These are phyloP conservation scores for Nakazawaea populi DNA, from an alignment of 805 yeast genomes.

Conservation along the genomic window DNA sequence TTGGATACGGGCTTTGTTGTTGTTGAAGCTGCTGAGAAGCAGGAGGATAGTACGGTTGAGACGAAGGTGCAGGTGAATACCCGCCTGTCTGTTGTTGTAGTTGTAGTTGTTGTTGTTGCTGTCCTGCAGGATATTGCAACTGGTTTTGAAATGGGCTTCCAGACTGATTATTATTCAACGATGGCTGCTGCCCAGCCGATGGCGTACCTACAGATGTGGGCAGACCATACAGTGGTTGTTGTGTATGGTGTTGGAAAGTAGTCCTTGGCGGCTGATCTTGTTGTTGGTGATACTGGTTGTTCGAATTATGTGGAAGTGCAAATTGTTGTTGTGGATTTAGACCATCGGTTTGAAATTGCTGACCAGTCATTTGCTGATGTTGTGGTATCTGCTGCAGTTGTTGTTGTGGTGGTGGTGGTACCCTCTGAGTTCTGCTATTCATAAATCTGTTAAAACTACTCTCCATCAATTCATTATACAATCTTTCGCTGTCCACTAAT, in stretches of 20 bases:
- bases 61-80: background rate
- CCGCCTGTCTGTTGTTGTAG: background rate
- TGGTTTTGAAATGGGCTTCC: slow-evolving; percentile 1
- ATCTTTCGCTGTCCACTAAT: slow-evolving; percentile 58
- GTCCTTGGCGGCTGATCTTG: background rate
- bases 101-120: background rate
- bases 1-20: background rate
- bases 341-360: background rate
- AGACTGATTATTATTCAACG: background rate
- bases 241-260: background rate
- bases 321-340: background rate
- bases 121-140: background rate
- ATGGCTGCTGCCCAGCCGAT: background rate
- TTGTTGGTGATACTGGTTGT: background rate
- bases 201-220: background rate
- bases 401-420: slow-evolving; percentile 22
- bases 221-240: background rate
- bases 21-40: background rate
- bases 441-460: slow-evolving; percentile 25
- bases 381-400: slow-evolving; percentile 27
- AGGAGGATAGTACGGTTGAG: background rate
- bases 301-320: background rate
- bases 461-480: slow-evolving; percentile 67
- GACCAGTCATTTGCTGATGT: background rate
- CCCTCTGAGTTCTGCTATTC: slow-evolving; percentile 22